Conservation (phyloP, 2,329 filamentous ascomycete species). For the Pestalotiopsis sp. region DNA sequence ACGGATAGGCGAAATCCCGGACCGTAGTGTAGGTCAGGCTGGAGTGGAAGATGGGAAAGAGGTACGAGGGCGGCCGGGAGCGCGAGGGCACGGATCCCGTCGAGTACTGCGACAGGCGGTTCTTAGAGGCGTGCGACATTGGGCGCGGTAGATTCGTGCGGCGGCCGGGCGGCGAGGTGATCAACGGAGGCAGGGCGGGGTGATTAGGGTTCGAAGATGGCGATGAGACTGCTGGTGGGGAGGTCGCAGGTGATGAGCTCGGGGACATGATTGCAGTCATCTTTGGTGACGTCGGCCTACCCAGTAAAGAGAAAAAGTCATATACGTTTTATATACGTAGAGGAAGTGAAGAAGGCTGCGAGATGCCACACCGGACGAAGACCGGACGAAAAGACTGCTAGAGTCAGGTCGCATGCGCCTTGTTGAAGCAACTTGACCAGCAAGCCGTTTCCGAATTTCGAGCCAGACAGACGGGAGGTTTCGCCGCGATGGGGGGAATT, state of each 20-base stretch:
- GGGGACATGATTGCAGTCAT: conserved; percentile 62
- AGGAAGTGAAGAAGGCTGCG: conserved; percentile 10
- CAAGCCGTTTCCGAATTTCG: conserved; percentile 28
- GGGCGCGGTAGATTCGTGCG: conserved; percentile 66
- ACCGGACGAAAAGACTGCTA: conserved; percentile 17
- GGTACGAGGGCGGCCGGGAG: conserved; percentile 79
- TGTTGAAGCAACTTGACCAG: conserved; percentile 31
- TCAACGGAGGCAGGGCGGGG: conserved; percentile 57
- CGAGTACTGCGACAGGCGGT: conserved; percentile 84
- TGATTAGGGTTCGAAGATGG: conserved; percentile 52
- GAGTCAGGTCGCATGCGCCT: conserved; percentile 19
- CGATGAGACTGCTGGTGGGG: conserved; percentile 52
- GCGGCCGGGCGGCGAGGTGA: conserved; percentile 60
- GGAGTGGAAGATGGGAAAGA: conserved; percentile 83
- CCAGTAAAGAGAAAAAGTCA: conserved; percentile 22
- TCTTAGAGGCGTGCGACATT: conserved; percentile 77
- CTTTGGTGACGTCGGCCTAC: conserved; percentile 32
- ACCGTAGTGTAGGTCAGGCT: conserved; percentile 88
- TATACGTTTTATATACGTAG: conserved; percentile 7
- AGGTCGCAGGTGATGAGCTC: conserved; percentile 56
- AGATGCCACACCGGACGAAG: conserved; percentile 15
- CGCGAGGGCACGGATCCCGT: conserved; percentile 68
- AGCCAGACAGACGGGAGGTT: not conserved
- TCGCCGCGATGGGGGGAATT: not conserved
- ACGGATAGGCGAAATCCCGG: conserved; percentile 92